These are phyloP conservation scores for Tulasnella sp. DNA, from an alignment of 768 basidiomycete genomes.

Conservation along the genomic window DNA sequence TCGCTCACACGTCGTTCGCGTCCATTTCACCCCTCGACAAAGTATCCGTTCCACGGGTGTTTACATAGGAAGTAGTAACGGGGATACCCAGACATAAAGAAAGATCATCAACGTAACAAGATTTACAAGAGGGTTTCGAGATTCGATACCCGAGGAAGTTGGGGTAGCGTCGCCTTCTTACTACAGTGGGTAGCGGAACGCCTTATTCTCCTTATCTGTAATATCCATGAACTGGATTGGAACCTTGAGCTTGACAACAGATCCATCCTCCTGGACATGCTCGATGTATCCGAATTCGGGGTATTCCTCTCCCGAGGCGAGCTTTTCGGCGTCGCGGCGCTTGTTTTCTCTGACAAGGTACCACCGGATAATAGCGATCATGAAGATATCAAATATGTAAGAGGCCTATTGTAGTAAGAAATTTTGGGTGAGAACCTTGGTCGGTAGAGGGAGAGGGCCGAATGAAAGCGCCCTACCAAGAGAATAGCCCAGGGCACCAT, in stretches of 20 bases:
- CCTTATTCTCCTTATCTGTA: conserved; percentile 10
- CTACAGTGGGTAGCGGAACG: conserved; percentile 15
- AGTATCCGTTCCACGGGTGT: too few relatives aligned
- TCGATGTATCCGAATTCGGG: conserved; percentile 18
- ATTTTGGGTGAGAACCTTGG: neutral
- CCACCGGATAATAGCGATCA: conserved; percentile 16
- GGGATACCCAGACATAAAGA: too few relatives aligned
- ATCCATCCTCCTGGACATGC: conserved; percentile 5
- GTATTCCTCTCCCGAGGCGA: conserved; percentile 3
- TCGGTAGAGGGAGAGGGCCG: too few relatives aligned
- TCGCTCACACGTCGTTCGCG: too few relatives aligned
- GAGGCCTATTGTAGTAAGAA: neutral
- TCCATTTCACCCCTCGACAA: too few relatives aligned
- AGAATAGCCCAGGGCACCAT: conserved; percentile 17
- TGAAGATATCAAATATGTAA: conserved; percentile 2
- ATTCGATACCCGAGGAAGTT: too few relatives aligned
- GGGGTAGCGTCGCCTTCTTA: too few relatives aligned
- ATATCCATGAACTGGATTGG: conserved; percentile 17
- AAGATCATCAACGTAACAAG: too few relatives aligned
- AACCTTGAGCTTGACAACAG: conserved; percentile 15
- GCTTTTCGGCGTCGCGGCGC: conserved; percentile 21
- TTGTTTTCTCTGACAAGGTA: conserved; percentile 22
- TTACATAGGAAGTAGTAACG: too few relatives aligned
- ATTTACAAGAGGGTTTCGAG: too few relatives aligned
- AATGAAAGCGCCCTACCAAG: neutral